Conservation (phyloP, 768 basidiomycete species). For the Boletus rubroflammeus region DNA sequence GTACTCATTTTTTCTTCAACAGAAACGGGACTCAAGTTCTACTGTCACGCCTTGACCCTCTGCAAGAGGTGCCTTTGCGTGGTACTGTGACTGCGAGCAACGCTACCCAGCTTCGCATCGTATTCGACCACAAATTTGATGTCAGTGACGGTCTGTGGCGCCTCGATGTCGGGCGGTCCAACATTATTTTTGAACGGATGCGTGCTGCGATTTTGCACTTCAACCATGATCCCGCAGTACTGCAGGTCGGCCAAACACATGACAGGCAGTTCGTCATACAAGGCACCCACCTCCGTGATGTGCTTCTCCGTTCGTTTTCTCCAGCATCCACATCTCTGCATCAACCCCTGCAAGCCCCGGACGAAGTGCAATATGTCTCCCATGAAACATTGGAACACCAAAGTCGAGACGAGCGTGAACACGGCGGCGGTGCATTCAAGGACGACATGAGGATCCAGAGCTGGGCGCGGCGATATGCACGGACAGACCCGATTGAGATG, state of each 20-base stretch:
- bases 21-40: conserved; percentile 73
- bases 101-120: conserved; percentile 51
- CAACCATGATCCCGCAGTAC: conserved; percentile 46
- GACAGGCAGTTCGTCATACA: conserved; percentile 53
- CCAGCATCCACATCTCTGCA: conserved; percentile 23
- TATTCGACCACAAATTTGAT: conserved; percentile 51
- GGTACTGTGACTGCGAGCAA: conserved; percentile 54
- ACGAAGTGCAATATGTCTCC: conserved; percentile 37
- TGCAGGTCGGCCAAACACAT: conserved; percentile 33
- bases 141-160: conserved; percentile 51
- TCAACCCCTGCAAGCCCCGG: conserved; percentile 37
- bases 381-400: conserved; percentile 39
- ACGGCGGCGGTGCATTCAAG: conserved; percentile 51
- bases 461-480: conserved; percentile 73
- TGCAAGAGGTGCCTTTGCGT: conserved; percentile 47
- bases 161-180: conserved; percentile 68
- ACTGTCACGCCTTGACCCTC: conserved; percentile 59
- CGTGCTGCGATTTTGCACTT: conserved; percentile 58
- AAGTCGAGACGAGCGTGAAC: conserved; percentile 21
- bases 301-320: conserved; percentile 59
- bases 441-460: conserved; percentile 74
- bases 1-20: conserved; percentile 1
- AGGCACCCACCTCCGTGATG: conserved; percentile 72
- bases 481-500: conserved; percentile 53
- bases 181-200: conserved; percentile 68